Percentiles rank a stretch among this genome's conserved stretches.
phyloP scores from a whole-genome alignment of 441 rosid species.

The Gossypium schwendimanii region DNA sequence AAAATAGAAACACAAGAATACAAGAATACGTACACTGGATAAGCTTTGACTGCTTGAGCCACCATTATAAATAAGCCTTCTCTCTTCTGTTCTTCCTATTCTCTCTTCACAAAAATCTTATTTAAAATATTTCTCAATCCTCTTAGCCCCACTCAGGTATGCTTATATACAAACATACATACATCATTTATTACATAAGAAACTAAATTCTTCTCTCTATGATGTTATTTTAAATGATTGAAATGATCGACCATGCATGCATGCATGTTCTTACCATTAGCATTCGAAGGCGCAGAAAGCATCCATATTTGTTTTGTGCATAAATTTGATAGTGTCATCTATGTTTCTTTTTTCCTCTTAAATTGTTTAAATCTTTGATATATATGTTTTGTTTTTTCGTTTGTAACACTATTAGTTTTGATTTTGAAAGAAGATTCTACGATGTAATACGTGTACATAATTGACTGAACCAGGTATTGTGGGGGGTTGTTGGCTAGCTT shows the following conservation, averaged over 20 bases:
- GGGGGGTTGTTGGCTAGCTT: background rate
- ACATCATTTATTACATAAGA: background rate
- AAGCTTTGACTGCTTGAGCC: background rate
- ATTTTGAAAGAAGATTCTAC: background rate
- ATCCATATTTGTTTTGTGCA: background rate
- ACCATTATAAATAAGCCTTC: background rate
- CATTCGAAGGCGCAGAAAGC: background rate
- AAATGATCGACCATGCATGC: constrained; percentile 1
- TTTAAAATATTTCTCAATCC: background rate
- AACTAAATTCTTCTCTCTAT: background rate
- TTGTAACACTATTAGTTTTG: background rate
- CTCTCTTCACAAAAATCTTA: background rate
- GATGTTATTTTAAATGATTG: background rate
- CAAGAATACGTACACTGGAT: background rate
- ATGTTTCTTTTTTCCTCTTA: background rate
- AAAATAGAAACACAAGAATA: background rate
- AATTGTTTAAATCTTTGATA: background rate
- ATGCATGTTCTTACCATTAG: background rate
- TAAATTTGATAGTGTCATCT: background rate
- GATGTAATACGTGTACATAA: background rate
- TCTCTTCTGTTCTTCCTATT: background rate
- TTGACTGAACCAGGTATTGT: background rate
- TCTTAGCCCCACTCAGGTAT: background rate
- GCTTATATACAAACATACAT: background rate
- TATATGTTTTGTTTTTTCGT: background rate